These are phyloP conservation scores for Claviceps humidiphila DNA, from an alignment of 2,329 filamentous ascomycete species.

Conservation along the genomic window DNA sequence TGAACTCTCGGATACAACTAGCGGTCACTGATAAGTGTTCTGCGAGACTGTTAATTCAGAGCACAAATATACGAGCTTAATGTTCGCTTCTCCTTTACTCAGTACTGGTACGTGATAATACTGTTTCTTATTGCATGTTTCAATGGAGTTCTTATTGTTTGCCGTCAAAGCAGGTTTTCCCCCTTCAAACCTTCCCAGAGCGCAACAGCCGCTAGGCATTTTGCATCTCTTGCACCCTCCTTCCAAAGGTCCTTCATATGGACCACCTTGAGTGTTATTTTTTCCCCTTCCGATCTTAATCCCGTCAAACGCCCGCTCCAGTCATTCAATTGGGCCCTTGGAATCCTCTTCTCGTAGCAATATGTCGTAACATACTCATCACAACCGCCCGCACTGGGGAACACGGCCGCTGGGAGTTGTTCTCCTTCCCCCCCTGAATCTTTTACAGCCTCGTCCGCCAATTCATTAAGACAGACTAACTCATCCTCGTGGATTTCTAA, in stretches of 20 bases:
- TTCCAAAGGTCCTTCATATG: conserved; percentile 43
- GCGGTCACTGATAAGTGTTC: too few relatives aligned
- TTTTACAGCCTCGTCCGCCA: conserved; percentile 23
- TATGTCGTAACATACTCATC: conserved; percentile 49
- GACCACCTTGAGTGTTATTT: conserved; percentile 47
- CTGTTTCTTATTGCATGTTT: not conserved
- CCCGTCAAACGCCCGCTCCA: conserved; percentile 47
- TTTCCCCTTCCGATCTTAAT: conserved; percentile 43
- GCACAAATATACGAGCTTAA: not conserved
- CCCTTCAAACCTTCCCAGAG: conserved; percentile 43
- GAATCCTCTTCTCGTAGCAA: conserved; percentile 39
- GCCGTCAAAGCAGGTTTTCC: conserved; percentile 26
- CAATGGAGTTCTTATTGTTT: not conserved
- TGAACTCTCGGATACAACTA: too few relatives aligned
- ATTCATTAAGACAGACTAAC: conserved; percentile 37
- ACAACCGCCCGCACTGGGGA: conserved; percentile 44
- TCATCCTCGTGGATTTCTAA: conserved; percentile 34
- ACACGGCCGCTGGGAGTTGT: conserved; percentile 35
- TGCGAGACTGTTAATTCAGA: not conserved
- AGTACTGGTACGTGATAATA: too few relatives aligned
- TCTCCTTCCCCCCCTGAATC: conserved; percentile 15
- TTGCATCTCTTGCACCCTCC: conserved; percentile 43
- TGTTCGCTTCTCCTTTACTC: too few relatives aligned
- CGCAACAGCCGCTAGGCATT: conserved; percentile 45
- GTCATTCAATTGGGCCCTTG: conserved; percentile 33